phyloP scores from a whole-genome alignment of 2,329 filamentous ascomycete genomes.

The Pseudocercospora macadamiae region DNA sequence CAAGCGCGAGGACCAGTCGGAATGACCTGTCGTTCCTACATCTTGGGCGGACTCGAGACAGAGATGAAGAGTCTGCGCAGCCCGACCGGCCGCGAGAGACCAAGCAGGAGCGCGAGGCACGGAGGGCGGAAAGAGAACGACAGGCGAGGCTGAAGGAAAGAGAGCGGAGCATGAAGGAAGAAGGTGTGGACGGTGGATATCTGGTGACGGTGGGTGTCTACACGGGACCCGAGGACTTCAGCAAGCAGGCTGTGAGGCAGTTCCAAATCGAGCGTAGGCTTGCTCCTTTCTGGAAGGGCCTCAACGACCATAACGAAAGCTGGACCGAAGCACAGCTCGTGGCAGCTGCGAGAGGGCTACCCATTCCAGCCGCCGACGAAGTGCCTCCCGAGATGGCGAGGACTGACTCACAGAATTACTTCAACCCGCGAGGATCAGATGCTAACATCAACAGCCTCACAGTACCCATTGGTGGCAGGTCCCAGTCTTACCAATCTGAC shows the following conservation, averaged over 20 bases:
- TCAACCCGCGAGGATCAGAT: conserved; percentile 55
- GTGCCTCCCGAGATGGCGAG: conserved; percentile 70
- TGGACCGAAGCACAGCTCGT: conserved; percentile 98
- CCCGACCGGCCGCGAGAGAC: conserved; percentile 74
- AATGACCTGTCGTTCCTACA: conserved; percentile 63
- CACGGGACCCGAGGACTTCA: conserved; percentile 90
- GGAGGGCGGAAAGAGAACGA: conserved; percentile 81
- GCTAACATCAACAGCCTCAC: conserved; percentile 71
- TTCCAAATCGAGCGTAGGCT: conserved; percentile 93
- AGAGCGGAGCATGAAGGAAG: conserved; percentile 85
- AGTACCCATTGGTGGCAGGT: conserved; percentile 76
- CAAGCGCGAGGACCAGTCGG: conserved; percentile 52
- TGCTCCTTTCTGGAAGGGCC: conserved; percentile 92
- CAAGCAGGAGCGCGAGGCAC: conserved; percentile 85
- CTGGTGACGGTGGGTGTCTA: conserved; percentile 94
- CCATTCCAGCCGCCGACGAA: conserved; percentile 82
- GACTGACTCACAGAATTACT: conserved; percentile 38
- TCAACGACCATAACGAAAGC: conserved; percentile 82
- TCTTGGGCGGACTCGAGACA: conserved; percentile 55
- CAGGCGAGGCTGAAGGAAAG: conserved; percentile 76
- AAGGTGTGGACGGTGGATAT: conserved; percentile 92
- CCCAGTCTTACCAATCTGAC: conserved; percentile 79
- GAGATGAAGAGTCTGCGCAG: conserved; percentile 50
- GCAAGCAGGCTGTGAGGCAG: conserved; percentile 82
- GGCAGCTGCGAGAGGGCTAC: conserved; percentile 80